phyloP scores from a whole-genome alignment of 495 filamentous ascomycete species.

The Barbatosphaeria neglecta region DNA sequence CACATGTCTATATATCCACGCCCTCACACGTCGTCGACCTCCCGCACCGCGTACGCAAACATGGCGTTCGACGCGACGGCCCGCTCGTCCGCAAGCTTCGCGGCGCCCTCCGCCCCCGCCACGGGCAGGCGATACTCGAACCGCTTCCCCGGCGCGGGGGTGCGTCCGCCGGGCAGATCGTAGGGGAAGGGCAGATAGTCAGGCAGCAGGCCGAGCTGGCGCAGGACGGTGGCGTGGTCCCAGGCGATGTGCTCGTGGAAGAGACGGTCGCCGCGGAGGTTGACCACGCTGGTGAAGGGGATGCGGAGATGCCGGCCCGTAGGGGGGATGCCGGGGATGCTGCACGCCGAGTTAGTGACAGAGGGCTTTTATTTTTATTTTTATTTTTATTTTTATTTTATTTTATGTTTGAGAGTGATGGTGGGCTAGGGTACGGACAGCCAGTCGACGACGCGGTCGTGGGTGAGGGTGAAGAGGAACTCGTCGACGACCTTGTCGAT shows the following conservation, averaged over 20 bases:
- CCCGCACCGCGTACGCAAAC: slow-evolving; percentile 29
- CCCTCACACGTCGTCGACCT: slow-evolving; percentile 9
- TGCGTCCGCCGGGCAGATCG: slow-evolving; percentile 27
- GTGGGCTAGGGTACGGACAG: slow-evolving; percentile 31
- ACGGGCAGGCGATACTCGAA: slow-evolving; percentile 59
- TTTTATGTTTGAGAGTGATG: neutral
- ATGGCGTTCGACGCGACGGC: slow-evolving; percentile 51
- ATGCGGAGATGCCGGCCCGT: slow-evolving; percentile 58
- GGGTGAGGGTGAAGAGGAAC: slow-evolving; percentile 52
- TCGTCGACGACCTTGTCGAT: slow-evolving; percentile 47
- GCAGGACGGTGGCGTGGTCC: slow-evolving; percentile 74
- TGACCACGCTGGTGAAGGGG: slow-evolving; percentile 63
- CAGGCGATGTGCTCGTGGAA: slow-evolving; percentile 80
- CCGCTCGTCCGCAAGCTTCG: slow-evolving; percentile 53
- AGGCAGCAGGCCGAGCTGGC: slow-evolving; percentile 63
- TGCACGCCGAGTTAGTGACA: neutral
- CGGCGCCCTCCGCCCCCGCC: slow-evolving; percentile 53
- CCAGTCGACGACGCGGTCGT: slow-evolving; percentile 65
- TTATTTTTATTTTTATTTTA: neutral
- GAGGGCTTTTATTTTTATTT: neutral
- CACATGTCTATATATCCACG: too few relatives aligned
- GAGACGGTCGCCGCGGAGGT: slow-evolving; percentile 58
- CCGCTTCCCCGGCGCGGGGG: slow-evolving; percentile 24
- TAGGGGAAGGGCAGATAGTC: slow-evolving; percentile 48
- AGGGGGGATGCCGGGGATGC: slow-evolving; percentile 59